A percentile compares a stretch with the other conserved stretches of the same genome.
Evolutionary conservation across 495 filamentous ascomycete species (phyloP).

Genomic region (Daldinia loculata): DNA sequence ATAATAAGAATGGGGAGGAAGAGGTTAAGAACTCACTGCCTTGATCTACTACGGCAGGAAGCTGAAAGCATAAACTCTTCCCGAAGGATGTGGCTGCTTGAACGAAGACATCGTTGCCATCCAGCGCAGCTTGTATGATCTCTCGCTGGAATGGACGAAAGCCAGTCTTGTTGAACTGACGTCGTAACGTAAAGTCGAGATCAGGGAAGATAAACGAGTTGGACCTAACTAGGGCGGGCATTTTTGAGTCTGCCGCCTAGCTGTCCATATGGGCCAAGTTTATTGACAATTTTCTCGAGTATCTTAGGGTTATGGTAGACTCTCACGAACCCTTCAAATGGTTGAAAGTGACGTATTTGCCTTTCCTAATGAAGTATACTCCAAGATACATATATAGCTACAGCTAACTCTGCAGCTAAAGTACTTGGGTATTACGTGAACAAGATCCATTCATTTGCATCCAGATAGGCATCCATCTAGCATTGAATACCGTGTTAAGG

Average conservation of each 20-base stretch:
- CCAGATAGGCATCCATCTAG: not conserved
- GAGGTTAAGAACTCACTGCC: constrained; percentile 66
- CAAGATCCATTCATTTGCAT: not conserved
- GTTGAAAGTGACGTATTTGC: not conserved
- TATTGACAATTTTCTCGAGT: not conserved
- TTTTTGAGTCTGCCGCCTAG: constrained; percentile 27
- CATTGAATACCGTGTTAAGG: not conserved
- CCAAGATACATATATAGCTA: not conserved
- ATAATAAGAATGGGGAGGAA: not conserved
- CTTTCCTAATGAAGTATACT: not conserved
- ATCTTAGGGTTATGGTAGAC: not conserved
- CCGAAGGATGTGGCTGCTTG: constrained; percentile 97
- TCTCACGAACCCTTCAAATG: not conserved
- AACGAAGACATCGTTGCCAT: constrained; percentile 90
- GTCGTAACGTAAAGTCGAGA: constrained; percentile 83
- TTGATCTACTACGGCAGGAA: constrained; percentile 86
- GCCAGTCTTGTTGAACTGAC: constrained; percentile 77
- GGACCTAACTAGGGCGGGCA: constrained; percentile 53
- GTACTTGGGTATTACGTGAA: not conserved
- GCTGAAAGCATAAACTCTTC: constrained; percentile 93
- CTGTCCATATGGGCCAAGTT: not conserved
- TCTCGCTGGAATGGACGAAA: constrained; percentile 84
- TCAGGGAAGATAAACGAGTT: constrained; percentile 64
- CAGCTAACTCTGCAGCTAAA: not conserved
- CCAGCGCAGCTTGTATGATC: constrained; percentile 81